Percentiles rank a stretch among this genome's conserved stretches.
Evolutionary conservation across 148 eudicot genomes (phyloP).

Genomic region (Vaccinium macrocarpon): DNA sequence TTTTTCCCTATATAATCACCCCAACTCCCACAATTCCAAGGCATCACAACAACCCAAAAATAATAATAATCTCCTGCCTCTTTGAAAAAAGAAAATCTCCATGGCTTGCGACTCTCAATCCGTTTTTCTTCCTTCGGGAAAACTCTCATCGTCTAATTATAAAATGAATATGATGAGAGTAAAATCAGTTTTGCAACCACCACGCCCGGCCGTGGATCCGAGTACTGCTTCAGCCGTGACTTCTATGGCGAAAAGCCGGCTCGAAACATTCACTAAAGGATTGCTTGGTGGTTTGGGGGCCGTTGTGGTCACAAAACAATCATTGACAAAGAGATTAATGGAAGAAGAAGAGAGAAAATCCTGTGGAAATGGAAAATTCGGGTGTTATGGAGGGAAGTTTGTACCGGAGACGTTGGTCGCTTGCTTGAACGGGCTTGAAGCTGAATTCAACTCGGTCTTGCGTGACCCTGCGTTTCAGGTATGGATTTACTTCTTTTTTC

Average conservation of each 20-base stretch:
- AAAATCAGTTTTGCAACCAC: neutral
- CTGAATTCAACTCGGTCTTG: constrained; percentile 43
- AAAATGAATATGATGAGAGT: neutral
- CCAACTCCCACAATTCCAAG: neutral
- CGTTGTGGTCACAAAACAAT: neutral
- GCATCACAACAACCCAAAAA: neutral
- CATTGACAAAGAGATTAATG: constrained; percentile 4
- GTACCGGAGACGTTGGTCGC: constrained; percentile 63
- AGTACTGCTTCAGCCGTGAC: neutral
- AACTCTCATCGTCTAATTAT: neutral
- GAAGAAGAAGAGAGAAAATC: neutral
- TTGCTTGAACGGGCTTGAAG: constrained; percentile 46
- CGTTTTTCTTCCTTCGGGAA: neutral
- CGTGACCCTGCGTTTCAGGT: constrained; percentile 64
- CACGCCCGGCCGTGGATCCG: neutral
- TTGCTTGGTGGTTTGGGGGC: neutral
- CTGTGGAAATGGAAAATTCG: constrained; percentile 46
- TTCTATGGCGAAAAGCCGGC: neutral
- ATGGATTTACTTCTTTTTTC: neutral
- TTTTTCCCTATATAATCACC: too few species aligned
- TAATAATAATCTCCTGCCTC: neutral
- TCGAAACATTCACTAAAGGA: neutral
- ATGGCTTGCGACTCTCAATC: constrained; percentile 9
- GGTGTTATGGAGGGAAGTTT: constrained; percentile 63
- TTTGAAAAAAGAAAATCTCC: neutral